Evolutionary conservation across 345 rosid genomes (phyloP).

Genomic region (Murraya paniculata): DNA sequence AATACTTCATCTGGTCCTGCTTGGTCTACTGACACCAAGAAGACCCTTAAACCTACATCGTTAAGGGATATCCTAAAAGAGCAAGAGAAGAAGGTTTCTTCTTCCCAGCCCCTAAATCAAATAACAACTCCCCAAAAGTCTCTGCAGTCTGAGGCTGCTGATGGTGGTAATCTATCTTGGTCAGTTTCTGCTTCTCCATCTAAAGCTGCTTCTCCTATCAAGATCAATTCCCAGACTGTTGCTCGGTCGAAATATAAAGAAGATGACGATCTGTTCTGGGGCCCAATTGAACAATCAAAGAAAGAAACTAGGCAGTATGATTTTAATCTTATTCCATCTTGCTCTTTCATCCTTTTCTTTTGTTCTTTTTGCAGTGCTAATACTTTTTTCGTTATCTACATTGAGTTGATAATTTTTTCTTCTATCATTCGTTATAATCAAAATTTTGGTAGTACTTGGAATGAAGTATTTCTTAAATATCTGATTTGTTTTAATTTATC

Average conservation of each 20-base stretch:
- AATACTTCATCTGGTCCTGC: conserved; percentile 67
- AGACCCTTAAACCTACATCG: conserved; percentile 60
- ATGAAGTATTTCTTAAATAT: background rate
- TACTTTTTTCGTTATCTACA: background rate
- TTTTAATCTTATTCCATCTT: conserved; percentile 14
- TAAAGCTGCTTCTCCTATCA: conserved; percentile 57
- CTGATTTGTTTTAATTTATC: background rate
- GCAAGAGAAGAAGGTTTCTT: conserved; percentile 69
- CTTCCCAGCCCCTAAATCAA: conserved; percentile 44
- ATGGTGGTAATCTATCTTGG: conserved; percentile 48
- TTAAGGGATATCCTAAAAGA: conserved; percentile 90
- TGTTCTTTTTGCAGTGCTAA: background rate
- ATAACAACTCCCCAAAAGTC: conserved; percentile 52
- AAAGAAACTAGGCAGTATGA: conserved; percentile 76
- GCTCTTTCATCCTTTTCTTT: background rate
- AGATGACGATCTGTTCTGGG: conserved; percentile 97
- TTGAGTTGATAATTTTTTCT: background rate
- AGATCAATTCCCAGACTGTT: conserved; percentile 50
- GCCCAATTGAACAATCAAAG: conserved; percentile 76
- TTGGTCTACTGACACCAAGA: conserved; percentile 79
- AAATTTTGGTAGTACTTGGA: background rate
- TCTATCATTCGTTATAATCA: background rate
- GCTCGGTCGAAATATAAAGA: conserved; percentile 58
- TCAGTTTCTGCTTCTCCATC: conserved; percentile 54
- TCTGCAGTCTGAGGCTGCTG: conserved; percentile 47